phyloP scores from a whole-genome alignment of 2,329 filamentous ascomycete species.

The Diaporthe sp. region DNA sequence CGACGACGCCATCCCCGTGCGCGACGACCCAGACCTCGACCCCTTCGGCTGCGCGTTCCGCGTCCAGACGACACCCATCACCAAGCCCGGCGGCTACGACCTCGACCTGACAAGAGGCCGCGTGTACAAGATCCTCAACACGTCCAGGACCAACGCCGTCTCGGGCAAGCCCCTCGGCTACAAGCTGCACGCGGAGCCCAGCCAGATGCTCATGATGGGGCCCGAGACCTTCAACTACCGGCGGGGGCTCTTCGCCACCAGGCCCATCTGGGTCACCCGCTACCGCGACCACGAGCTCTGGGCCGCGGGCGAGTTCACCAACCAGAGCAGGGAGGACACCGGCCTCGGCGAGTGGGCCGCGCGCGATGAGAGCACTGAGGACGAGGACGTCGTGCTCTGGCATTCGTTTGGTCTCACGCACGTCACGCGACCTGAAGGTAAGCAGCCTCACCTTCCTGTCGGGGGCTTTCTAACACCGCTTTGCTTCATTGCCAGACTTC shows the following conservation, averaged over 20 bases:
- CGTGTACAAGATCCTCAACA: conserved; percentile 4
- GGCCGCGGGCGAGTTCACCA: neutral
- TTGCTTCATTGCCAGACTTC: neutral
- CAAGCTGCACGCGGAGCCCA: neutral
- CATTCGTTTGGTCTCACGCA: conserved; percentile 5
- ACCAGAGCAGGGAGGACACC: neutral
- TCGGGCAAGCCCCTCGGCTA: neutral
- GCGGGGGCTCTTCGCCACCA: neutral
- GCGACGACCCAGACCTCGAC: neutral
- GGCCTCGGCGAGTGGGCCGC: neutral
- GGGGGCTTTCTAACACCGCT: neutral
- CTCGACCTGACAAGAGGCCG: neutral
- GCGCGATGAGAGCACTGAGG: neutral
- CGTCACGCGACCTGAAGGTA: neutral
- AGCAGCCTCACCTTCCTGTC: neutral
- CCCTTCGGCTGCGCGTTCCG: neutral
- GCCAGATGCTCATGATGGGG: conserved; percentile 3
- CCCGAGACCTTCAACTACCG: neutral
- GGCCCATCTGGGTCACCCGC: neutral
- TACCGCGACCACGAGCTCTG: conserved; percentile 7
- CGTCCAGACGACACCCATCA: neutral
- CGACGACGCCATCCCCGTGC: neutral
- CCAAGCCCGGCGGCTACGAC: neutral
- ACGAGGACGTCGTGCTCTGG: neutral
- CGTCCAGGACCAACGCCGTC: neutral